Evolutionary conservation across 1,284 basidiomycete genomes (phyloP).

Genomic region (Ustilago hordei): DNA sequence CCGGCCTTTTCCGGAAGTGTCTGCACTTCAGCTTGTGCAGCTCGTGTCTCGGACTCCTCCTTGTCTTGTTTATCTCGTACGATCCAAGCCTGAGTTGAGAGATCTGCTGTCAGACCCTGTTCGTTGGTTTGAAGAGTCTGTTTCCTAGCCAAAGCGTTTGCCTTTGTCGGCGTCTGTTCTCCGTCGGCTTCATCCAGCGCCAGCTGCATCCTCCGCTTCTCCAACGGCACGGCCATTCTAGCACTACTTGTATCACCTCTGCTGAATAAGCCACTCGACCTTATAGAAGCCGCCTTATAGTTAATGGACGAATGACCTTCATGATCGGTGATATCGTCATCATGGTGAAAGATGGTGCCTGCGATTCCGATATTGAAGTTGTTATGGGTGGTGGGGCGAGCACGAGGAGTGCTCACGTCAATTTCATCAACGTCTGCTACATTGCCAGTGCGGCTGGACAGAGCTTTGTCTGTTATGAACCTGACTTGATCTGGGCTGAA

Average conservation of each 20-base stretch:
- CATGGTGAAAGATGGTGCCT: constrained; percentile 42
- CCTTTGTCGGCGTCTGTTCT: constrained; percentile 46
- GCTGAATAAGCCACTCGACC: neutral
- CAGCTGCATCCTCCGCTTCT: constrained; percentile 21
- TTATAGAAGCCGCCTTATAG: neutral
- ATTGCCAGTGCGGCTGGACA: neutral
- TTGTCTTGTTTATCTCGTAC: no score
- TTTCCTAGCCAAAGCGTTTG: constrained; percentile 12
- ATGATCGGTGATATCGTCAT: constrained; percentile 39
- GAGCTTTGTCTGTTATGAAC: neutral
- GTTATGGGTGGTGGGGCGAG: constrained; percentile 30
- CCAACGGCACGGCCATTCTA: constrained; percentile 27
- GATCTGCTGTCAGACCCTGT: neutral
- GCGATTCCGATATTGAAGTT: constrained; percentile 43
- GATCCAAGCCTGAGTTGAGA: neutral
- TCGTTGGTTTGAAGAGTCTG: constrained; percentile 1
- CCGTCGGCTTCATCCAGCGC: constrained; percentile 33
- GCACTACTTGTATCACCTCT: neutral
- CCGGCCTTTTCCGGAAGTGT: neutral
- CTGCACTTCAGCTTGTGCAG: neutral
- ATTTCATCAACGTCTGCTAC: constrained; percentile 31
- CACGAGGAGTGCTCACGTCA: constrained; percentile 50
- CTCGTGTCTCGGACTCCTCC: neutral
- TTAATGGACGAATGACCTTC: constrained; percentile 17
- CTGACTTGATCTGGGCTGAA: neutral